Conservation (phyloP, 768 basidiomycete genomes). For the Rickenella mellea region DNA sequence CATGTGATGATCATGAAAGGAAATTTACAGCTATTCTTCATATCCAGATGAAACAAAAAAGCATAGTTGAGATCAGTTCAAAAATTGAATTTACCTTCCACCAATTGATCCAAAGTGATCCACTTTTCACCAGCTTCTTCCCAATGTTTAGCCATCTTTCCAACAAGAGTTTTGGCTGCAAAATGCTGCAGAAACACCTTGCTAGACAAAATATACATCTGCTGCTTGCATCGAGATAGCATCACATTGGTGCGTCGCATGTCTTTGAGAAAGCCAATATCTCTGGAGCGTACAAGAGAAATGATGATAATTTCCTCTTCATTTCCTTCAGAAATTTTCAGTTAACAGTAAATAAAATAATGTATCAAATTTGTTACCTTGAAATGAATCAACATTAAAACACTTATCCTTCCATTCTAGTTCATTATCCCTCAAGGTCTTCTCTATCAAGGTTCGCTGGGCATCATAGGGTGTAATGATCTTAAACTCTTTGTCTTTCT, state of each 20-base stretch:
- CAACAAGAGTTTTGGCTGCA: conserved; percentile 30
- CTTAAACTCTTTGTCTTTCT: conserved; percentile 36
- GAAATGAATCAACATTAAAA: conserved; percentile 75
- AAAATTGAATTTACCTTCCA: too few relatives aligned
- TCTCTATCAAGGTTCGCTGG: conserved; percentile 54
- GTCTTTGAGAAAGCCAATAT: conserved; percentile 60
- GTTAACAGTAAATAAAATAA: conserved; percentile 4
- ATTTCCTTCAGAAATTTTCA: conserved; percentile 44
- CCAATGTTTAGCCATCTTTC: conserved; percentile 25
- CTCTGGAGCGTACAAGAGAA: conserved; percentile 55
- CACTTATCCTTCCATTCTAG: conserved; percentile 59
- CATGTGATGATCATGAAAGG: background rate
- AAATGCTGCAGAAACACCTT: conserved; percentile 52
- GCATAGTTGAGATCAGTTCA: too few relatives aligned
- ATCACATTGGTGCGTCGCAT: conserved; percentile 76
- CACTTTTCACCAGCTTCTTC: too few relatives aligned
- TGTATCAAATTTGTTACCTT: conserved; percentile 41
- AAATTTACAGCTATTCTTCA: background rate
- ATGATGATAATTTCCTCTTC: conserved; percentile 73
- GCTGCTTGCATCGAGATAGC: conserved; percentile 70
- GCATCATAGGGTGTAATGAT: conserved; percentile 81
- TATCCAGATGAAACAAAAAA: too few relatives aligned
- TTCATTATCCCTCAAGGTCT: conserved; percentile 34
- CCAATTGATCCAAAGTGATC: too few relatives aligned
- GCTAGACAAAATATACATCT: conserved; percentile 69